phyloP scores from a whole-genome alignment of 2,329 filamentous ascomycete species.

The Apiospora sp. region DNA sequence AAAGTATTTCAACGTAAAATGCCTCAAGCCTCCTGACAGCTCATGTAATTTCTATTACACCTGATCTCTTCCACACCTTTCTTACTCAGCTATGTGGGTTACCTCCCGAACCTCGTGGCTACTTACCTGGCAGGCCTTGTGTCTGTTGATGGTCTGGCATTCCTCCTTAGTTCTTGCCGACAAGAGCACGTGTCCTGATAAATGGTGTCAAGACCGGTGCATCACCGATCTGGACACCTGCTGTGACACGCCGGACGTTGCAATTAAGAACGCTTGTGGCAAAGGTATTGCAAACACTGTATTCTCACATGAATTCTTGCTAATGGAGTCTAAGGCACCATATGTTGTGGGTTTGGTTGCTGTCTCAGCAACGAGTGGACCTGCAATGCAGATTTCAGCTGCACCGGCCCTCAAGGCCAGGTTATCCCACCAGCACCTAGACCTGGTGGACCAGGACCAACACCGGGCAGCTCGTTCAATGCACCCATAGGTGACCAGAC shows the following conservation, averaged over 20 bases:
- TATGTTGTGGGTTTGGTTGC: background rate
- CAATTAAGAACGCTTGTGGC: background rate
- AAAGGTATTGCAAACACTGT: background rate
- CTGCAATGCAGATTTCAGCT: background rate
- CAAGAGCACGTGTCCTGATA: background rate
- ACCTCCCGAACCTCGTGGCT: background rate
- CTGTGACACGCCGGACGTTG: background rate
- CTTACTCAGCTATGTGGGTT: background rate
- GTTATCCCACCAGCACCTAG: background rate
- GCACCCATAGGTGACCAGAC: background rate
- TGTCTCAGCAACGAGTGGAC: background rate
- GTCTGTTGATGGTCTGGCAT: background rate
- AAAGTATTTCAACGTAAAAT: background rate
- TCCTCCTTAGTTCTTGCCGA: background rate
- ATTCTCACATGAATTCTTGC: rapidly evolving
- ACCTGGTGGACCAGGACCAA: background rate
- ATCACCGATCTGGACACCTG: background rate
- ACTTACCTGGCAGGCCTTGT: background rate
- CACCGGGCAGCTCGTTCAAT: background rate
- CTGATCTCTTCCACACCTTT: too few relatives aligned
- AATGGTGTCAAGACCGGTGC: background rate
- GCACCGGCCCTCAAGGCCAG: background rate
- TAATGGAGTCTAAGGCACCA: background rate
- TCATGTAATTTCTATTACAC: background rate
- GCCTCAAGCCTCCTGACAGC: background rate